These are phyloP conservation scores for Sanghuangporus weigelae DNA, from an alignment of 1,284 basidiomycete species.

Conservation along the genomic window DNA sequence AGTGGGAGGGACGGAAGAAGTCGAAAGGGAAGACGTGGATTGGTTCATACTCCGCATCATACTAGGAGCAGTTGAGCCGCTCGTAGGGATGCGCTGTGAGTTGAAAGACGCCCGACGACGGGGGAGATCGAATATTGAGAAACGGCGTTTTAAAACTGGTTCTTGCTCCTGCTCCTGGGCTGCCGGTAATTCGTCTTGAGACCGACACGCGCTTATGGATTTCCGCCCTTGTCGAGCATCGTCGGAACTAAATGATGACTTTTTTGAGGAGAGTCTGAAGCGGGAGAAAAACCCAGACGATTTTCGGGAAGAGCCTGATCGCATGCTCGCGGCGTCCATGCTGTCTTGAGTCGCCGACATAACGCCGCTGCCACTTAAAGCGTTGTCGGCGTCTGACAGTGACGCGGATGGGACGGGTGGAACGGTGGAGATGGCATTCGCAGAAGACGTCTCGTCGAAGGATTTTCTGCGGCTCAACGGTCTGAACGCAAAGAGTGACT, in stretches of 20 bases:
- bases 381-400: background rate
- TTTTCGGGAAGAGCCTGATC: background rate
- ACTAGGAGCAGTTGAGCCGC: background rate
- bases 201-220: background rate
- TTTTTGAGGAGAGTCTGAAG: conserved; percentile 22
- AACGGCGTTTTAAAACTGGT: conserved; percentile 12
- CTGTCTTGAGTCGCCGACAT: background rate
- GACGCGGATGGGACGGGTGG: background rate
- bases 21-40: conserved; percentile 13
- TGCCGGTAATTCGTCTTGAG: conserved; percentile 1
- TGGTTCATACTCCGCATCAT: conserved; percentile 9
- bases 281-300: conserved; percentile 9
- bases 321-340: background rate
- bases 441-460: background rate
- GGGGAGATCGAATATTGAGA: conserved; percentile 16
- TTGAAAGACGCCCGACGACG: conserved; percentile 1
- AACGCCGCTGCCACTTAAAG: background rate
- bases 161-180: background rate
- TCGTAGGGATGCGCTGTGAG: conserved; percentile 4
- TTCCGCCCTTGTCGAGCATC: background rate
- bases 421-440: background rate
- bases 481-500: conserved; percentile 14
- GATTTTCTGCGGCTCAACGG: conserved; percentile 14
- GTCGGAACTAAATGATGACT: conserved; percentile 28
- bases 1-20: conserved; percentile 8